Base-by-base conservation (phyloP, 371 early-diverging fungal genomes). In the Homolaphlyctis polyrhiza region DNA sequence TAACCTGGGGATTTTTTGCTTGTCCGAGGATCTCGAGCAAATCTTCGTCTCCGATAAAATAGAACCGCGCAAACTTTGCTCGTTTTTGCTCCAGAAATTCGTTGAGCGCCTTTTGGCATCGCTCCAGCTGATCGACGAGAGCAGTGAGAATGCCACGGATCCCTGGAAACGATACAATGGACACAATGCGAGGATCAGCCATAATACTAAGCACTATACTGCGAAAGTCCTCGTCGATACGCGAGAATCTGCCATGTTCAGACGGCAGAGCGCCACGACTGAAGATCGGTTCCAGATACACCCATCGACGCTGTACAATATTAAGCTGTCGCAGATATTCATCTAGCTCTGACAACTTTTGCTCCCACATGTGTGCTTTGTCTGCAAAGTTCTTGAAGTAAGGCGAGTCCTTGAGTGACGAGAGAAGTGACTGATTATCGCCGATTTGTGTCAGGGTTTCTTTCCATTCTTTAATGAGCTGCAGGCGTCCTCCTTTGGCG, bases 11-110 rank as follows among this genome's bases (percentile, higher is more conserved):
- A 57, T 82, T 78, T 45, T 71, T 66, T 1, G 79, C 69, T 55
- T 81, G 81, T n/a, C 80, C 79, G 30, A 82, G 62, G 48, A 84
- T 78, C 59, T 84, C 82, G 6, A 84, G 71, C 55, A 82, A 58
- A 52, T 82, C 83, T 34, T 82, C 85, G 64, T 82, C 82, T 6
- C 81, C 79, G 45, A 84, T 70, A 47, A 84, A 84, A 65, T 82
- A 84, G 58, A 84, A 82, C 28, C 81, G 67, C 5, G 82, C 72
- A 66, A 84, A 84, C 28, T 55, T 61, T 1, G 64, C 62, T 14
- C 85, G 67, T 60, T 82, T 84, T 43, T 71, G 62, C 62, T 84
- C 83, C 27, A 84, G 58, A 59, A 76, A 84, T 29, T 80, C 84
- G 52, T 76, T 72, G 43, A 84, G 69, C 0, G 80, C 80, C 60